A percentile compares a stretch with the other conserved stretches of the same genome.
These are phyloP conservation scores for Hymenoscyphus linearis DNA, from an alignment of 2,329 filamentous ascomycete species.

Conservation along the genomic window DNA sequence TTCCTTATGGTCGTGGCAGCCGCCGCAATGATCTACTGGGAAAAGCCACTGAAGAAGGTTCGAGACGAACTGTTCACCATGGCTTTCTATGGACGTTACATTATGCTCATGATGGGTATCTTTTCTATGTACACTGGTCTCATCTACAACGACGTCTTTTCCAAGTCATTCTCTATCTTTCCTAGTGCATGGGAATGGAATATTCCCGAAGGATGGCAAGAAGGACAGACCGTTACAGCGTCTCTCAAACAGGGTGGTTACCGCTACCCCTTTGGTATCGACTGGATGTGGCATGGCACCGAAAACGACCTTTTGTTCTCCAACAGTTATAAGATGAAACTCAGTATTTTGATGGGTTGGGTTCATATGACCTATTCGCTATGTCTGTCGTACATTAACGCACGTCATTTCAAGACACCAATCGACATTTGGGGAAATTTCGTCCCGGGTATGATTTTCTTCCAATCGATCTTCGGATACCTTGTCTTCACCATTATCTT, in stretches of 20 bases:
- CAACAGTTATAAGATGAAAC: slow-evolving; percentile 99
- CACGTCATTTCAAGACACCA: slow-evolving; percentile 86
- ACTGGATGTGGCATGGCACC: slow-evolving; percentile 93
- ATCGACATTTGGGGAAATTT: slow-evolving; percentile 99
- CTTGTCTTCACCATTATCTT: slow-evolving; percentile 90
- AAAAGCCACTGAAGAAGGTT: slow-evolving; percentile 89
- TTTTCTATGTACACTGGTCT: slow-evolving; percentile 97
- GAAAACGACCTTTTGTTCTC: slow-evolving; percentile 93
- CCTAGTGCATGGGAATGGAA: slow-evolving; percentile 78
- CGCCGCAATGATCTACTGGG: slow-evolving; percentile 91
- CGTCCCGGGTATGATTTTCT: slow-evolving; percentile 97
- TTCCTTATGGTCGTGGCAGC: slow-evolving; percentile 81
- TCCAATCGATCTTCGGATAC: slow-evolving; percentile 98
- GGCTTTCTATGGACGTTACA: slow-evolving; percentile 98
- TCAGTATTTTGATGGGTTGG: slow-evolving; percentile 97
- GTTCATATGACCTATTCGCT: slow-evolving; percentile 98
- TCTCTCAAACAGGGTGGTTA: slow-evolving; percentile 57
- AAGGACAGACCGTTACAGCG: slow-evolving; percentile 60
- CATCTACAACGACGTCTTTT: slow-evolving; percentile 97
- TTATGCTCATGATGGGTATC: slow-evolving; percentile 94
- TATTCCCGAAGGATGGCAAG: slow-evolving; percentile 57
- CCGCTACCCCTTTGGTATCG: slow-evolving; percentile 91
- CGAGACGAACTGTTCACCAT: slow-evolving; percentile 92
- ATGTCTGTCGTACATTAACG: slow-evolving; percentile 88
- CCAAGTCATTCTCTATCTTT: slow-evolving; percentile 85